Evolutionary conservation across 1,139 yeast species (phyloP).

Genomic region (Lodderomyces pseudojiufengensis): DNA sequence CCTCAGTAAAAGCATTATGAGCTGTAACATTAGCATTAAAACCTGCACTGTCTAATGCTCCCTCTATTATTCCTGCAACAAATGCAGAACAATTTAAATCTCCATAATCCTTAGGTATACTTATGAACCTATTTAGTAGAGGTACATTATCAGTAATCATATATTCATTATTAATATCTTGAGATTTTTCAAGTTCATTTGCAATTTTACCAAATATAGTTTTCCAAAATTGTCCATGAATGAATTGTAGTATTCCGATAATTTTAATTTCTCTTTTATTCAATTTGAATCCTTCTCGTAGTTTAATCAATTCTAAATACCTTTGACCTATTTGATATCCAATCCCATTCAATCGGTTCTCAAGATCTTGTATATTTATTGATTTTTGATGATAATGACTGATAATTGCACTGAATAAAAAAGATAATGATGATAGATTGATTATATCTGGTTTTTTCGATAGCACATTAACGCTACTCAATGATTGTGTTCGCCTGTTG

Average conservation of each 20-base stretch:
- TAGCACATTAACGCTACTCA: not conserved
- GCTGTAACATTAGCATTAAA: constrained; percentile 87
- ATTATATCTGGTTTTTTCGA: constrained; percentile 61
- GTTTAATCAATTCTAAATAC: constrained; percentile 38
- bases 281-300: constrained; percentile 55
- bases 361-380: constrained; percentile 74
- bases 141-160: constrained; percentile 86
- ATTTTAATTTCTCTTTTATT: constrained; percentile 70
- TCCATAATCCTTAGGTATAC: constrained; percentile 77
- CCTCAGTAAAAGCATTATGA: constrained; percentile 71
- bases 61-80: constrained; percentile 89
- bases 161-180: constrained; percentile 76
- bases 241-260: constrained; percentile 77
- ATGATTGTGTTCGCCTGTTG: constrained; percentile 1
- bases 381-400: constrained; percentile 63
- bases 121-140: constrained; percentile 67
- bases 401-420: constrained; percentile 69
- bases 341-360: constrained; percentile 64
- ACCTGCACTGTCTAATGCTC: constrained; percentile 75
- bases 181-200: constrained; percentile 83
- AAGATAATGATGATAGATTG: constrained; percentile 63
- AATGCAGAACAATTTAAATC: constrained; percentile 81
- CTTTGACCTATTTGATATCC: constrained; percentile 66
- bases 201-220: constrained; percentile 79
- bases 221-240: constrained; percentile 81